These are phyloP conservation scores for Diospyros kaki DNA, from an alignment of 148 eudicot genomes.

Conservation along the genomic window DNA sequence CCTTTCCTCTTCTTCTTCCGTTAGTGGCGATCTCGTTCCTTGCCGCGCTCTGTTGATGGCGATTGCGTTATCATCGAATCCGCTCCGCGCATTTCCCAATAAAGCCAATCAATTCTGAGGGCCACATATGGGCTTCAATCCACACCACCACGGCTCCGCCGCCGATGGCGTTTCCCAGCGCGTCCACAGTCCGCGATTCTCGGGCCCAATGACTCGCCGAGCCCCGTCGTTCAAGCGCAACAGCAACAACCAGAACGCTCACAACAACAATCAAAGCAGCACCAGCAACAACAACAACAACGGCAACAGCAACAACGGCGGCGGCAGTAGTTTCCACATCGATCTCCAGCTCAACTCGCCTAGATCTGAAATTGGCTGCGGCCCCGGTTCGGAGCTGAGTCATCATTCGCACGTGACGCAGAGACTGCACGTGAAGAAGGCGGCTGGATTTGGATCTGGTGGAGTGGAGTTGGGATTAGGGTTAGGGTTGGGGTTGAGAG, in stretches of 20 bases:
- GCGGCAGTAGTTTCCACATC: slow-evolving; percentile 44
- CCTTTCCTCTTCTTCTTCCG: too few species aligned
- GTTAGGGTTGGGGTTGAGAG: slow-evolving; percentile 29
- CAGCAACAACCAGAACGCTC: not conserved
- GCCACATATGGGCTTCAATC: slow-evolving; percentile 37
- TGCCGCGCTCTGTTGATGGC: too few species aligned
- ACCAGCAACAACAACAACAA: not conserved
- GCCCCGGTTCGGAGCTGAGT: slow-evolving; percentile 32
- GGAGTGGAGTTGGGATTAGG: slow-evolving; percentile 41
- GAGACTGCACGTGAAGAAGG: slow-evolving; percentile 38
- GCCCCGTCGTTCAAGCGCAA: slow-evolving; percentile 75
- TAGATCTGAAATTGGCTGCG: slow-evolving; percentile 54
- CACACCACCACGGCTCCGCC: slow-evolving; percentile 30
- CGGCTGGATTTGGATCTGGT: slow-evolving; percentile 36
- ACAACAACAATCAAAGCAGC: too few species aligned
- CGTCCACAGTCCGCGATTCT: slow-evolving; percentile 71
- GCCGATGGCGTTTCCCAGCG: slow-evolving; percentile 48
- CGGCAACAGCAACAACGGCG: slow-evolving; percentile 8
- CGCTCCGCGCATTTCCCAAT: too few species aligned
- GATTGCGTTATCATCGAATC: too few species aligned
- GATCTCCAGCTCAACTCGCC: slow-evolving; percentile 65
- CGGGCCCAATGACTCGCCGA: slow-evolving; percentile 79
- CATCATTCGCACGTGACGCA: slow-evolving; percentile 31
- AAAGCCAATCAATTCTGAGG: not conserved
- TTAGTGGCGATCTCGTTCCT: too few species aligned